Evolutionary conservation across 2,329 filamentous ascomycete genomes (phyloP), one percentile per base, ranked within the genome.

Genomic region (Nannizzia gypsea): DNA sequence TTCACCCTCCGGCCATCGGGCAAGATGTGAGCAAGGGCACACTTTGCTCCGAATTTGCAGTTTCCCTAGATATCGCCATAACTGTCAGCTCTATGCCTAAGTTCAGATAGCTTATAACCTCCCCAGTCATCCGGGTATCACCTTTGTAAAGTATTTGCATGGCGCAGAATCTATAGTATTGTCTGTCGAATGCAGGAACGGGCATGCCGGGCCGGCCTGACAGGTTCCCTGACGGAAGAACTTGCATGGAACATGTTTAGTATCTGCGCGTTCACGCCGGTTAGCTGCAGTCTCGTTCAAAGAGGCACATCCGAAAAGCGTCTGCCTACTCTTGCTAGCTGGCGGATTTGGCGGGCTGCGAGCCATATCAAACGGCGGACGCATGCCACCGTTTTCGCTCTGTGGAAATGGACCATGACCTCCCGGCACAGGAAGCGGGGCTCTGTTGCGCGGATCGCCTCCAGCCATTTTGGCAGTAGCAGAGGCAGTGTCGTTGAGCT

Each of bases 81-180:
- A 56, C 15, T n/a, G 34, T 50, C 20, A 52, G 31, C 26, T 40
- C 22, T 40, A 26, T 17, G 24, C 1, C 15, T 5, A 4, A 8
- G 20, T 9, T 15, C 48, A 54, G 20, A 15, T n/a, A 42, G 6
- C 13, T 17, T n/a, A 17, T 11, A 15, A 2, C 13, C 26, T 24
- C 15, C 26, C 20, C 9, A 36, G 26, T 13, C 55, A 15, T 11
- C 5, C 26, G 1, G 31, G 36, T 22, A 54, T 68, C 78, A 95
- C 90, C 86, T 97, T 99, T 70, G 91, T 88, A 73, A 97, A 99
- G 77, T 97, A 99, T 77, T 97, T 99, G 85, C 93, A 99, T 11
- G 84, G 83, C 65, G 95, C 85, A 63, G 88, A 91, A 72, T 96
- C 90, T 57, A 88, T 83, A 44, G 90, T 84, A 31, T 85, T 82